These are phyloP conservation scores for Pseudogymnoascus sp. DNA, from an alignment of 2,329 filamentous ascomycete species.

Conservation along the genomic window DNA sequence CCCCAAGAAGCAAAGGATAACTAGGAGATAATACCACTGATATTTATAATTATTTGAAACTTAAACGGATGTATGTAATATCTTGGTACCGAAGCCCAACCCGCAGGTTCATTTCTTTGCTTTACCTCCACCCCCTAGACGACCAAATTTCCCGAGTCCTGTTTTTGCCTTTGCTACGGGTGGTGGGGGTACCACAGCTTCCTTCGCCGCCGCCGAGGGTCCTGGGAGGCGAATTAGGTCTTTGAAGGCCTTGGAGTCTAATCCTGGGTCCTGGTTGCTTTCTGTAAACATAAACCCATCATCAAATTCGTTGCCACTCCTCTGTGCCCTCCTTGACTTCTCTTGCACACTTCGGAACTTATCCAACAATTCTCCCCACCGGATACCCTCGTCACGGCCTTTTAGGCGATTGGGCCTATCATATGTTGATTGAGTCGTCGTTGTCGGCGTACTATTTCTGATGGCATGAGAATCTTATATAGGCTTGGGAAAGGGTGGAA, in stretches of 20 bases:
- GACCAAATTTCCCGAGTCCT: constrained; percentile 61
- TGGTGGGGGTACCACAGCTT: constrained; percentile 27
- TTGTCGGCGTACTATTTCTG: constrained; percentile 36
- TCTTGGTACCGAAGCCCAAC: neutral
- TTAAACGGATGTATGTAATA: constrained; percentile 1
- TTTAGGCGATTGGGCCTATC: constrained; percentile 71
- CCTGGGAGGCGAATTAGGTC: constrained; percentile 28
- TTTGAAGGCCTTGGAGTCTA: constrained; percentile 32
- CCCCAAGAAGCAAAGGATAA: constrained; percentile 34
- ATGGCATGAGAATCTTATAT: neutral
- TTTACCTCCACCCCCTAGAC: constrained; percentile 59
- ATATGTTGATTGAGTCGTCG: constrained; percentile 49
- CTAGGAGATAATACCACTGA: constrained; percentile 26
- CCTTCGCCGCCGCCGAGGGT: constrained; percentile 42
- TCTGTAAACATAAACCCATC: constrained; percentile 45
- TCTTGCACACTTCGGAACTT: constrained; percentile 93
- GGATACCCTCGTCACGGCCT: constrained; percentile 76
- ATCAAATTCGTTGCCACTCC: constrained; percentile 40
- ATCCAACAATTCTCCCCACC: constrained; percentile 87
- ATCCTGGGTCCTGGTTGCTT: constrained; percentile 25
- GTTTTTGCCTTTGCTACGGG: constrained; percentile 50
- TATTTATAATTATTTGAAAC: constrained; percentile 3
- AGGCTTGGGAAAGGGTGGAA: constrained; percentile 3
- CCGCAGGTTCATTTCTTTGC: constrained; percentile 7
- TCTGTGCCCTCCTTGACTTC: constrained; percentile 63